Base-by-base conservation (phyloP, 139 green algal genomes). In the Trebouxia sp. region DNA sequence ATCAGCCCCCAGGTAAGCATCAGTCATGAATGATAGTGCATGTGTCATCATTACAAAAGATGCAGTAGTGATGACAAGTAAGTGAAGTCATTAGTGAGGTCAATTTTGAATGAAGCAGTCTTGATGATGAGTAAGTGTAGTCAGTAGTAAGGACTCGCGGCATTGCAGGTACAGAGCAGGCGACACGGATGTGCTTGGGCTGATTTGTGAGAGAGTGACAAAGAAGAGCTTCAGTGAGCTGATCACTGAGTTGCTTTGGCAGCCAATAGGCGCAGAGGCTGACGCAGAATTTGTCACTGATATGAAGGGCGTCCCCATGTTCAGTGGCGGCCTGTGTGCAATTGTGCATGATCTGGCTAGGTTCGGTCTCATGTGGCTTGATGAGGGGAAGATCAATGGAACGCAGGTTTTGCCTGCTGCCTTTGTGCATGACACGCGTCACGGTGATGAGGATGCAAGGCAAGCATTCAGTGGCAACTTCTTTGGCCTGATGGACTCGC, bases 371-470 rank as follows among this genome's bases (percentile, higher is more conserved):
- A 32, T 72, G 15, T 72, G 62, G 62, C 35, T 72, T 1, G 28
- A 45, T 5, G 32, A 72, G 32, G 62, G 62, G 1, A 14, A 17
- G 26, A 41, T 22, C 62, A 45, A 72, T 45, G 62, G 62, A 10
- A 35, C 42, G 43, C 32, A 72, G 35, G 20, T 72, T 42, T 12
- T 72, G 4, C 62, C 62, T 12, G 62, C 62, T 26, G 62, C 32
- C n/a, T 72, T 72, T 72, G 62, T 72, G 12, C 62, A 72, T 72
- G 32, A 45, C 14, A 37, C 62, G 9, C 62, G 62, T 8, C 62
- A 72, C 35, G 62, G 62, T 35, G 15, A 72, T 72, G 10, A 42
- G 35, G 62, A 72, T 72, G 62, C 35, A 42, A 35, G 12, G 37
- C 12, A 45, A 5, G 62, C 62, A 42, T 72, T 72, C 32, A 72